phyloP scores from a whole-genome alignment of 2,329 filamentous ascomycete species.

The Leptographium radiaticola region DNA sequence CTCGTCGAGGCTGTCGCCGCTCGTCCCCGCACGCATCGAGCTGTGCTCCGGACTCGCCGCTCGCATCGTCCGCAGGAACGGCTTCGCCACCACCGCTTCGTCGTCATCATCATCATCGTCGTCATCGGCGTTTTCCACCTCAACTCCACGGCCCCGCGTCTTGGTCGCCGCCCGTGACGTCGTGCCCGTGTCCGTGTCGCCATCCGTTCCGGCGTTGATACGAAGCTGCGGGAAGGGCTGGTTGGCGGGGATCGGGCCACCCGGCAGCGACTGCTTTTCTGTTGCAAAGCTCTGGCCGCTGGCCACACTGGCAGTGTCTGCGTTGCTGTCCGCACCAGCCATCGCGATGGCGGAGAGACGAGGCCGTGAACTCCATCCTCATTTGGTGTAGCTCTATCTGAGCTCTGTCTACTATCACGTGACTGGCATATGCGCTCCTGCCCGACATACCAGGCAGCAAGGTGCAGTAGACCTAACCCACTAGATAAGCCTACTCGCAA shows the following conservation, averaged over 20 bases:
- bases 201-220: conserved; percentile 23
- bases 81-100: conserved; percentile 42
- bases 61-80: conserved; percentile 42
- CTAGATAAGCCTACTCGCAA: too few species aligned
- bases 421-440: too few species aligned
- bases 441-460: too few species aligned
- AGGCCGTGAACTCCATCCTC: too few species aligned
- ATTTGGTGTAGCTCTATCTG: too few species aligned
- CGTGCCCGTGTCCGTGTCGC: conserved; percentile 2
- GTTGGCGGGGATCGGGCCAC: conserved; percentile 10
- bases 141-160: conserved; percentile 11
- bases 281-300: conserved; percentile 10
- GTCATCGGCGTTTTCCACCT: background rate
- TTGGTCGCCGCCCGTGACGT: background rate
- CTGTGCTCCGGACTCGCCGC: conserved; percentile 35
- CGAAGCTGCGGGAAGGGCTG: conserved; percentile 25
- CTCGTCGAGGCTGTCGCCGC: conserved; percentile 10
- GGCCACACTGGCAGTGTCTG: conserved; percentile 9
- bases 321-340: background rate
- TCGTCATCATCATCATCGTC: conserved; percentile 42
- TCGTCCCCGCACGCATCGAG: conserved; percentile 15
- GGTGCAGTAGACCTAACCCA: too few species aligned
- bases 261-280: background rate
- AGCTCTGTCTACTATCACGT: too few species aligned
- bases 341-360: too few species aligned